A percentile compares a stretch with the other conserved stretches of the same genome.
phyloP scores from a whole-genome alignment of 345 rosid genomes.

The Populus pruinosa region DNA sequence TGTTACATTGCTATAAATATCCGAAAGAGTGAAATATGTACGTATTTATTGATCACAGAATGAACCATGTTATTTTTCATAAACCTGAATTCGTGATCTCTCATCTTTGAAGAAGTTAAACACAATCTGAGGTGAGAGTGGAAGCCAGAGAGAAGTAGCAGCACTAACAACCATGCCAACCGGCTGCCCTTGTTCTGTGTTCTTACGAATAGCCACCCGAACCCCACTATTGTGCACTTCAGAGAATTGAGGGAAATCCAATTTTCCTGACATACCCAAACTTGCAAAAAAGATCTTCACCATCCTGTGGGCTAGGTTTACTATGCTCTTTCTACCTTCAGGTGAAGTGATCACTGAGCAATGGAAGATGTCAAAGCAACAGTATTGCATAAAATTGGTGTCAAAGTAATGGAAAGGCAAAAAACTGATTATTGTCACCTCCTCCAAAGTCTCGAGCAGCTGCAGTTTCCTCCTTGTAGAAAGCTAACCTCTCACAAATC shows the following conservation, averaged over 20 bases:
- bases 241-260: conserved; percentile 44
- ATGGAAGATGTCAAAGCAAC: background rate
- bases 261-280: conserved; percentile 48
- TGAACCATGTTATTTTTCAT: background rate
- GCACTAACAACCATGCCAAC: conserved; percentile 50
- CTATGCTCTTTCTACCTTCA: conserved; percentile 41
- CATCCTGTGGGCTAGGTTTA: conserved; percentile 70
- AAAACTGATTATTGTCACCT: conserved; percentile 21
- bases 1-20: no score
- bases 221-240: conserved; percentile 49
- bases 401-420: background rate
- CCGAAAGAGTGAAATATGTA: background rate
- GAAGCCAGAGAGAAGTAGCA: conserved; percentile 60
- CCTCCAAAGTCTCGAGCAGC: conserved; percentile 27
- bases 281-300: conserved; percentile 45
- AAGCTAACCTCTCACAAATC: conserved; percentile 56
- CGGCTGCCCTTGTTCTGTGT: conserved; percentile 45
- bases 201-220: conserved; percentile 44
- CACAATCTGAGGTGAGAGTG: conserved; percentile 39
- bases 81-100: conserved; percentile 45
- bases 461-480: conserved; percentile 10
- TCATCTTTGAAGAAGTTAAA: conserved; percentile 42
- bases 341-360: conserved; percentile 21
- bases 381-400: no score
- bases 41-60: background rate